Evolutionary conservation across 2,329 filamentous ascomycete genomes (phyloP).

Genomic region (Magnaporthiopsis incrustans): DNA sequence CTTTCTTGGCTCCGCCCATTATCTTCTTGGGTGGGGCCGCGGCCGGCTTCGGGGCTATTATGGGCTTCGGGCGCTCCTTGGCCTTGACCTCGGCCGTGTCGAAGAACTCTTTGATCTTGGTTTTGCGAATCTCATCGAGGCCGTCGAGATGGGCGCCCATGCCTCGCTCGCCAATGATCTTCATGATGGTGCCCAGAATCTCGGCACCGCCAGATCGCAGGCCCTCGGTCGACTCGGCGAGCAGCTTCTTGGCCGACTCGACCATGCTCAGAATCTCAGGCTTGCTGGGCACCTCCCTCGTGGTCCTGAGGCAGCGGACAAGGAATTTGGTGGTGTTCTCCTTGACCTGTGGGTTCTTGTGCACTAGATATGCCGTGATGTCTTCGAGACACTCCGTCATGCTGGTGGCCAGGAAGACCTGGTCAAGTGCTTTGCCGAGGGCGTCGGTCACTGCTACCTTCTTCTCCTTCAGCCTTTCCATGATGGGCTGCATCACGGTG

Average conservation of each 20-base stretch:
- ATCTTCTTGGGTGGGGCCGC: slow-evolving; percentile 39
- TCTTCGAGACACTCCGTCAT: slow-evolving; percentile 88
- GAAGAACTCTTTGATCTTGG: slow-evolving; percentile 88
- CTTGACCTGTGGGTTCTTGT: slow-evolving; percentile 98
- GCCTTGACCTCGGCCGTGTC: slow-evolving; percentile 78
- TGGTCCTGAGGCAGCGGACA: slow-evolving; percentile 77
- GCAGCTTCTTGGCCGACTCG: slow-evolving; percentile 81
- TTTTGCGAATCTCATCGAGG: slow-evolving; percentile 90
- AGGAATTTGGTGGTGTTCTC: slow-evolving; percentile 91
- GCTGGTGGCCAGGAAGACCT: slow-evolving; percentile 55
- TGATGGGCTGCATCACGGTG: slow-evolving; percentile 76
- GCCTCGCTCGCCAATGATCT: slow-evolving; percentile 91
- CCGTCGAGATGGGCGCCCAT: slow-evolving; percentile 92
- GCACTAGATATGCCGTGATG: slow-evolving; percentile 71
- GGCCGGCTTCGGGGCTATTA: slow-evolving; percentile 42
- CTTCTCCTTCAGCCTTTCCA: slow-evolving; percentile 97
- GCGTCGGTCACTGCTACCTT: slow-evolving; percentile 85
- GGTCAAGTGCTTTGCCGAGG: slow-evolving; percentile 74
- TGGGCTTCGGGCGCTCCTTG: slow-evolving; percentile 83
- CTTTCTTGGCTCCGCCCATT: slow-evolving; percentile 39
- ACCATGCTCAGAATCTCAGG: slow-evolving; percentile 77
- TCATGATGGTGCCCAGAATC: slow-evolving; percentile 90
- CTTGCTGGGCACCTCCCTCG: slow-evolving; percentile 74
- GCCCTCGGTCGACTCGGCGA: slow-evolving; percentile 80
- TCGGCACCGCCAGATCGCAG: slow-evolving; percentile 86